Conservation (phyloP, 495 filamentous ascomycete species). For the Penicillium odoratum region DNA sequence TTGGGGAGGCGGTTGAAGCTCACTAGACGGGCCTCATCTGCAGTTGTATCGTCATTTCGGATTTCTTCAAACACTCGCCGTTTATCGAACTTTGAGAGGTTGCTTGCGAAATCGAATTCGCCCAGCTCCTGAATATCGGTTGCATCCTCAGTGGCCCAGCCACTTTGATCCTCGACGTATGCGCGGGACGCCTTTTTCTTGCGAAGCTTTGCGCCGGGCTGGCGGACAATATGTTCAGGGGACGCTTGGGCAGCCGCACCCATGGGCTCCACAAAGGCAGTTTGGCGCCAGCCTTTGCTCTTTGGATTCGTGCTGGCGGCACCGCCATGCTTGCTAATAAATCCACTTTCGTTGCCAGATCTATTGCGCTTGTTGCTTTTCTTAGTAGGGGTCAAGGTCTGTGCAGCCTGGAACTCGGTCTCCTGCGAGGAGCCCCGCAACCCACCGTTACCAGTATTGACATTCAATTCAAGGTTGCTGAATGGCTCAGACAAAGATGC, state of each 20-base stretch:
- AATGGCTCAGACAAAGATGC: slow-evolving; percentile 45
- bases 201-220: slow-evolving; percentile 40
- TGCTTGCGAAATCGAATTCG: slow-evolving; percentile 89
- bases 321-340: slow-evolving; percentile 34
- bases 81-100: slow-evolving; percentile 93
- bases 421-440: slow-evolving; percentile 14
- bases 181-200: slow-evolving; percentile 56
- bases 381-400: slow-evolving; percentile 19
- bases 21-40: slow-evolving; percentile 85
- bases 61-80: slow-evolving; percentile 84
- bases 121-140: slow-evolving; percentile 95
- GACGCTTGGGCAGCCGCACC: slow-evolving; percentile 20
- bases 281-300: slow-evolving; percentile 79
- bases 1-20: slow-evolving; percentile 80
- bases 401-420: slow-evolving; percentile 21
- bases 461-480: slow-evolving; percentile 40
- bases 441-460: slow-evolving; percentile 14
- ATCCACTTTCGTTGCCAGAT: slow-evolving; percentile 30
- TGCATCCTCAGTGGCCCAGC: slow-evolving; percentile 95
- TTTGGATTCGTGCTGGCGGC: slow-evolving; percentile 44
- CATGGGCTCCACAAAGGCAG: slow-evolving; percentile 67
- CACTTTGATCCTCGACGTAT: slow-evolving; percentile 66
- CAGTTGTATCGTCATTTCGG: slow-evolving; percentile 79
- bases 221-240: slow-evolving; percentile 19
- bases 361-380: slow-evolving; percentile 32